phyloP scores from a whole-genome alignment of 179 eudicot genomes.

The Silene vulgaris region DNA sequence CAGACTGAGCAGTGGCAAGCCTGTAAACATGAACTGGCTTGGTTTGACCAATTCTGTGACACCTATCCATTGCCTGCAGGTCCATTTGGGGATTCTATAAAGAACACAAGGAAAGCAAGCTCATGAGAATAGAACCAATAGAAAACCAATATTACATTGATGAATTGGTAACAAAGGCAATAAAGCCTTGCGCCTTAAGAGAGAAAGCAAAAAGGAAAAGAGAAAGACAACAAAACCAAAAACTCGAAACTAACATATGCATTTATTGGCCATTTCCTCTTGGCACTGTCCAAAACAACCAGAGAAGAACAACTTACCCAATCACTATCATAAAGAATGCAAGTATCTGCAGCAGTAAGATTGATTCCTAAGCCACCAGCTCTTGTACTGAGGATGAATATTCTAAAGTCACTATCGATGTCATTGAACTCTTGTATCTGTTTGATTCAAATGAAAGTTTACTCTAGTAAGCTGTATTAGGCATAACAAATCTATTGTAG shows the following conservation, averaged over 20 bases:
- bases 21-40: slow-evolving; percentile 99
- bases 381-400: slow-evolving; percentile 90
- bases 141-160: neutral
- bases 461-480: neutral
- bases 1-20: slow-evolving; percentile 88
- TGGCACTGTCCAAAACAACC: neutral
- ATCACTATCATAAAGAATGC: slow-evolving; percentile 96
- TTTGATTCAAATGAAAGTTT: slow-evolving; percentile 11
- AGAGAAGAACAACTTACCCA: slow-evolving; percentile 52
- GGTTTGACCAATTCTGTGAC: slow-evolving; percentile 98
- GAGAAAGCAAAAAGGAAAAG: neutral
- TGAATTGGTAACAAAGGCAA: neutral
- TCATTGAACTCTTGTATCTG: slow-evolving; percentile 94
- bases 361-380: slow-evolving; percentile 99
- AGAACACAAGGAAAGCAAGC: neutral
- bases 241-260: neutral
- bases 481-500: neutral
- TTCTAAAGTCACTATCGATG: slow-evolving; percentile 46
- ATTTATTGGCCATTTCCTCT: neutral
- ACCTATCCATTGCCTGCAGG: slow-evolving; percentile 97
- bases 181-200: neutral
- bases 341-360: slow-evolving; percentile 95
- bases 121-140: neutral
- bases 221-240: neutral
- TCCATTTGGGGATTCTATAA: slow-evolving; percentile 97